A percentile compares a stretch with the other conserved stretches of the same genome.
These are phyloP conservation scores for Eryngium alpinum DNA, from an alignment of 140 eudicot genomes.

Conservation along the genomic window DNA sequence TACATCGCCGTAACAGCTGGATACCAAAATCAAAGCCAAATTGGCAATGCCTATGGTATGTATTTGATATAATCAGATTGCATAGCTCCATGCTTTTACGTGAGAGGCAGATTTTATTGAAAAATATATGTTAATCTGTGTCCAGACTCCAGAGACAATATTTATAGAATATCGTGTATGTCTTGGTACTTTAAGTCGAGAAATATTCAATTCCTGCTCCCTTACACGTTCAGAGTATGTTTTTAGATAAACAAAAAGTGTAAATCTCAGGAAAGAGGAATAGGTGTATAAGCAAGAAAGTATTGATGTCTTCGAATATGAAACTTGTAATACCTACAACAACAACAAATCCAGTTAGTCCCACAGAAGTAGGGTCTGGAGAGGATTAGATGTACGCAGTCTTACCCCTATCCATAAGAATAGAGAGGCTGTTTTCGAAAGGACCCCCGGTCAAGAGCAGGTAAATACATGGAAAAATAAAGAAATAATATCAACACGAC, in stretches of 20 bases:
- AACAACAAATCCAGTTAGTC: no score
- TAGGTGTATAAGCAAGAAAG: not conserved
- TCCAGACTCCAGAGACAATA: not conserved
- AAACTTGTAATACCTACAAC: not conserved
- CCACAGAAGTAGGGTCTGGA: no score
- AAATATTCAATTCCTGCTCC: not conserved
- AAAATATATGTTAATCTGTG: not conserved
- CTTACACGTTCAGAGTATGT: not conserved
- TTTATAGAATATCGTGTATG: not conserved
- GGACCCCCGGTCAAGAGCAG: no score
- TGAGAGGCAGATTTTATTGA: not conserved
- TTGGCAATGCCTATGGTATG: constrained; percentile 57
- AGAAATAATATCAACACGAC: no score
- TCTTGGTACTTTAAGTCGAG: not conserved
- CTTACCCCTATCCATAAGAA: no score
- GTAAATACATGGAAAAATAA: no score
- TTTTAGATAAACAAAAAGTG: no score
- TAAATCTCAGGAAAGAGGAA: not conserved
- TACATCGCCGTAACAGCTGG: constrained; percentile 61
- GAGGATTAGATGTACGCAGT: no score
- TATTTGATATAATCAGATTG: not conserved
- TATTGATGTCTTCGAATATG: not conserved
- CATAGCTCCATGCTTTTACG: not conserved
- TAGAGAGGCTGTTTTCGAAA: no score
- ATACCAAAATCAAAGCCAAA: constrained; percentile 47